Evolutionary conservation across 1,139 yeast species (phyloP).

Genomic region (Pichia sp.): DNA sequence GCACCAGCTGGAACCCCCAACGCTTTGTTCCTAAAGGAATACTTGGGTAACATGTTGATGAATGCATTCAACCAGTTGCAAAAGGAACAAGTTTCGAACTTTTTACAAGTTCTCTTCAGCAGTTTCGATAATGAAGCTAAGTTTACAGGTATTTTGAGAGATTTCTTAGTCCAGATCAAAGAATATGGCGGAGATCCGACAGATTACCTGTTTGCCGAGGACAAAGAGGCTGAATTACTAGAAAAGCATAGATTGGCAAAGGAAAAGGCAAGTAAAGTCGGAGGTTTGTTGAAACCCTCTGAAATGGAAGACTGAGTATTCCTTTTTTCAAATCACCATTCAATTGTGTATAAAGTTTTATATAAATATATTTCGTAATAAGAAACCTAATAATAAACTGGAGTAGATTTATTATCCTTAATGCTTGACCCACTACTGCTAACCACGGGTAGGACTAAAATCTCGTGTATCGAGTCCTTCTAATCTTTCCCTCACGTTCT

Average conservation of each 20-base stretch:
- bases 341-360: neutral
- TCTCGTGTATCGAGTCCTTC: conserved; percentile 7
- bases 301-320: conserved; percentile 68
- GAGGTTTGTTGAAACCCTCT: conserved; percentile 94
- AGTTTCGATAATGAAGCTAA: conserved; percentile 70
- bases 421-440: no score
- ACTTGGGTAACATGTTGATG: conserved; percentile 73
- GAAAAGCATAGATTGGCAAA: conserved; percentile 68
- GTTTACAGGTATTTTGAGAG: conserved; percentile 85
- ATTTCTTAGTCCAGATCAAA: conserved; percentile 92
- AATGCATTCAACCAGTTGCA: conserved; percentile 90
- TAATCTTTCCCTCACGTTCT: neutral
- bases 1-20: conserved; percentile 86
- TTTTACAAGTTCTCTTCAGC: conserved; percentile 70
- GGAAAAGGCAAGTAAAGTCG: conserved; percentile 81
- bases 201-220: conserved; percentile 92
- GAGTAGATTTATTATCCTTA: no score
- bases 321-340: neutral
- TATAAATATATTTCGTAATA: neutral
- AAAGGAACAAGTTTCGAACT: conserved; percentile 73
- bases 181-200: conserved; percentile 93
- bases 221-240: conserved; percentile 70
- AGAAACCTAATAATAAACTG: neutral
- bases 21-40: conserved; percentile 72
- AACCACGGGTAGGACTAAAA: conserved; percentile 6